Percentiles rank a stretch among this genome's conserved stretches.
phyloP scores from a whole-genome alignment of 257 asterid species.

The Coffea eugenioides region DNA sequence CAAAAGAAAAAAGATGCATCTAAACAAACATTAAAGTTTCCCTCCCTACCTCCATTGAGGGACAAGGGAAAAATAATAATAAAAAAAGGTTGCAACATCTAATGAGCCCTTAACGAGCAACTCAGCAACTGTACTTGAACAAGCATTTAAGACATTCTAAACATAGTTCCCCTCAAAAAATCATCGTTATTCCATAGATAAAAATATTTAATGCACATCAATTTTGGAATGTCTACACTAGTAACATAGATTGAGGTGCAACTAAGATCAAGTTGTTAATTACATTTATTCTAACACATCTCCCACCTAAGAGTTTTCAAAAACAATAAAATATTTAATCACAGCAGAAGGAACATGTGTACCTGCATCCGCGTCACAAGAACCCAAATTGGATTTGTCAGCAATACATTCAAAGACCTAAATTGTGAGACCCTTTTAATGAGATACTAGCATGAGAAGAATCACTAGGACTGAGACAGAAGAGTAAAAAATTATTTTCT shows the following conservation, averaged over 20 bases:
- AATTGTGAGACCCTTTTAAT: conserved; percentile 11
- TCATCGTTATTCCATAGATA: background rate
- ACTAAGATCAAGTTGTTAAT: background rate
- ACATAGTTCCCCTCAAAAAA: background rate
- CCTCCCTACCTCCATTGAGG: background rate
- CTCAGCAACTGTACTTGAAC: background rate
- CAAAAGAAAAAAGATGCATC: background rate
- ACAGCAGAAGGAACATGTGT: conserved; percentile 1
- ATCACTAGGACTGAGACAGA: background rate
- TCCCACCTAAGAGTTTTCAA: background rate
- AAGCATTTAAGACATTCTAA: background rate
- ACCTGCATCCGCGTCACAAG: conserved; percentile 99
- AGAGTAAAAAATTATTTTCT: background rate
- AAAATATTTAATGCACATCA: background rate
- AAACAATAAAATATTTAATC: background rate
- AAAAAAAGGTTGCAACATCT: background rate
- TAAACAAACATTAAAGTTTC: background rate
- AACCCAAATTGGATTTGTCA: conserved; percentile 91
- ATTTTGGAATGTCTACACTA: background rate
- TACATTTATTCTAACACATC: background rate
- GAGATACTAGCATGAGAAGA: background rate
- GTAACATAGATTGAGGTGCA: background rate
- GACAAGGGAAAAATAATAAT: background rate
- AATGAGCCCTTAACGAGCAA: background rate
- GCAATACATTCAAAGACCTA: conserved; percentile 77